Base-by-base conservation (phyloP, 2,329 filamentous ascomycete species). In the Corinectria fuckeliana region DNA sequence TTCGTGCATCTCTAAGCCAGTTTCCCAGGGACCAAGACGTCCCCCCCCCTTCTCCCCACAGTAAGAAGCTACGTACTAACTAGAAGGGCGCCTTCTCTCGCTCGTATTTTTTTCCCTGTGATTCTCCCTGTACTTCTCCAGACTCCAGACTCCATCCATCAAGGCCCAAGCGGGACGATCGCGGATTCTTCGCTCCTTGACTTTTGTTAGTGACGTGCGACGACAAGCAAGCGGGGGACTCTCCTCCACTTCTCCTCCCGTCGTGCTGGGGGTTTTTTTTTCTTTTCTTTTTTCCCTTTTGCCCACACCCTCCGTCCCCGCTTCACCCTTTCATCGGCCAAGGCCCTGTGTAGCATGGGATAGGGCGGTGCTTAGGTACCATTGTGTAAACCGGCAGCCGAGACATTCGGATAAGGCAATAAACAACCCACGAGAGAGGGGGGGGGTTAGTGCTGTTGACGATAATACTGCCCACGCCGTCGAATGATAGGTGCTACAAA, bases 331-430 rank as follows among this genome's bases (percentile, higher is more conserved):
- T 26, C 36, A 39, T 45, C 32, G 51, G 51, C 10, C n/a, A 28
- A 50, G 36, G 21, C 26, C 52, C 39, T 21, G 25, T 20, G 18
- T 55, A 20, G 34, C 26, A 26, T 23, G 44, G 58, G 25, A 34
- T n/a, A 30, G 48, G 39, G 45, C 50, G 50, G 49, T 47, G n/a
- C n/a, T n/a, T n/a, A n/a, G n/a, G n/a, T n/a, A n/a, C n/a, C n/a
- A n/a, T n/a, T n/a, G n/a, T 44, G 49, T 32, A 25, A 58, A 47
- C 45, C 59, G 42, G 45, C 45, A 58, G 38, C 59, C 59, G 55
- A 61, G 59, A 61, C 59, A 61, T 47, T 47, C 39, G 20, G 50
- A 50, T 41, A 23, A 26, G 25, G 45, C 25, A 23, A 30, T 16
- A 10, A 28, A 30, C 21, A 10, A 28, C 18, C 30, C 36, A 44